Evolutionary conservation across 176 grass and related monocot genomes (phyloP), one percentile per base, ranked within the genome.

Genomic region (Triticum dicoccoides): DNA sequence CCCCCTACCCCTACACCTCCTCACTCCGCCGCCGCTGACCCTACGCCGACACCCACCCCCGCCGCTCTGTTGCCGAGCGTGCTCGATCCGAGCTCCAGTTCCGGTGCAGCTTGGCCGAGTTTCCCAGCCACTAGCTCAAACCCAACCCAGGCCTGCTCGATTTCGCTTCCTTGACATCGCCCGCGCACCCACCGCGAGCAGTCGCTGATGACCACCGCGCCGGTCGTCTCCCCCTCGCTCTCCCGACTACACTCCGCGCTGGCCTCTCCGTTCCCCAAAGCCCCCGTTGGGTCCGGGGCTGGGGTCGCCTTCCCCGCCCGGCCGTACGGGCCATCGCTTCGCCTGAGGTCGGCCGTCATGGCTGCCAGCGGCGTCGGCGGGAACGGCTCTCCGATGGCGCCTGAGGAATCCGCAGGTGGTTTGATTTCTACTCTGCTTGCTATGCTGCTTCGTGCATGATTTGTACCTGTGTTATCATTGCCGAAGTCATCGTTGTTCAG

Each of bases 121-220:
- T 47, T 11, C 2, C 39, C n/a, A 47, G 11, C 15, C 39, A 3
- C 11, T 24, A 72, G 11, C 37, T 72, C 37, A 1, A 42, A 27
- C 32, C n/a, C 41, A 10, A 42, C 13, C 69, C 13, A 25, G 2
- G 5, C 11, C 24, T 13, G 11, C 39, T 44, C 70, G 11, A 12
- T 45, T 73, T 45, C n/a, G 72, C 6, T 45, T 14, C 39, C 11
- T 25, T 8, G n/a, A 29, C 41, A 73, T 14, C 23, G 41, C 73
- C 41, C 4, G 12, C 44, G 32, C 79, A 15, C 27, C 47, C 6
- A 20, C 74, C 42, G 11, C 68, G 69, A 45, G 65, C 79, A 70
- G 4, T 65, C 42, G 8, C 74, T 23, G 81, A 87, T 87, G 84
- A 84, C 69, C 75, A 78, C 88, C 52, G 42, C 77, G 41, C 13